Conservation (phyloP, 139 green algal genomes). For the Nannochloris sp. region DNA sequence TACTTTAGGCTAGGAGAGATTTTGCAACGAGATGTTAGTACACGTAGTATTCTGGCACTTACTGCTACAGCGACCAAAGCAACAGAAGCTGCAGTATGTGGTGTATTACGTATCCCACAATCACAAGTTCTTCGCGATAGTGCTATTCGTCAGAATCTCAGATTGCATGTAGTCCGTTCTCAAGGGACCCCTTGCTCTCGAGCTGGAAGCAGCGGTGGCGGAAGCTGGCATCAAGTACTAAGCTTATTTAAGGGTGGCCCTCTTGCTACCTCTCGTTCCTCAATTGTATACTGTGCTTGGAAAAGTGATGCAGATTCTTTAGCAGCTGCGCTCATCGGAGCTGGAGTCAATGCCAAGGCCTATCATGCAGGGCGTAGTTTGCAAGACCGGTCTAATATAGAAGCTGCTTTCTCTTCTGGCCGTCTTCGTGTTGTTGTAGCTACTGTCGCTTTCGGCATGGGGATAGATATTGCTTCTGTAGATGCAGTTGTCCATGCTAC, state of each 20-base stretch:
- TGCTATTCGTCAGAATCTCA: constrained; percentile 64
- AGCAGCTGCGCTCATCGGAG: constrained; percentile 39
- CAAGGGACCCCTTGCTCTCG: background rate
- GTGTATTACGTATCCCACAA: constrained; percentile 42
- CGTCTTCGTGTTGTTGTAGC: constrained; percentile 52
- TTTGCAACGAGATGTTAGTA: constrained; percentile 44
- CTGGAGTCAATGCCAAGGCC: constrained; percentile 36
- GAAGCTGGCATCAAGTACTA: constrained; percentile 6
- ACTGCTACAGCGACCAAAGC: constrained; percentile 80
- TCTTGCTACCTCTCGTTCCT: constrained; percentile 24
- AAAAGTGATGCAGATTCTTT: constrained; percentile 62
- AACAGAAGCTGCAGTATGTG: constrained; percentile 49
- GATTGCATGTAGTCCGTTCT: constrained; percentile 42
- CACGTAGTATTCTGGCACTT: constrained; percentile 65
- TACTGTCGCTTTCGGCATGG: constrained; percentile 78
- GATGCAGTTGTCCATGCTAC: constrained; percentile 65
- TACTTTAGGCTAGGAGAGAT: constrained; percentile 72
- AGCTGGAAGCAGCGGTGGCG: background rate
- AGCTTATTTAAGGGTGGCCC: constrained; percentile 33
- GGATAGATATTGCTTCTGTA: constrained; percentile 48
- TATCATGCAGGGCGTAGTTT: constrained; percentile 64
- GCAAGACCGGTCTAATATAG: constrained; percentile 40
- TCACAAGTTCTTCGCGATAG: constrained; percentile 47
- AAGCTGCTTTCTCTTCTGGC: constrained; percentile 47
- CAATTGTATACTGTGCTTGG: constrained; percentile 72